A percentile compares a stretch with the other conserved stretches of the same genome.
Evolutionary conservation across 2,329 filamentous ascomycete genomes (phyloP).

Genomic region (Thermochaetoides dissita): DNA sequence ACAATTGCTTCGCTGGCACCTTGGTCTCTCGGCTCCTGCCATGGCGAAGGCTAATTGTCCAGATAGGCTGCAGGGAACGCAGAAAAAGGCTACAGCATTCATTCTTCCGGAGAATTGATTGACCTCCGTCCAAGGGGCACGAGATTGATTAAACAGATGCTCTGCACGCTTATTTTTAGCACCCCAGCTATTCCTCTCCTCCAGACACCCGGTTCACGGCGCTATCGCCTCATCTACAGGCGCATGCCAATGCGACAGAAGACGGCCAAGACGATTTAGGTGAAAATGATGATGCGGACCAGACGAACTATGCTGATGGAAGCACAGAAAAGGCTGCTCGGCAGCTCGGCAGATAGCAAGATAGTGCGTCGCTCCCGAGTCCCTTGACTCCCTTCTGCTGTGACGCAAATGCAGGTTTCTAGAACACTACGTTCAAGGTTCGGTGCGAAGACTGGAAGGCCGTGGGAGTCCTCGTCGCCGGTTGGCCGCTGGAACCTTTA

Average conservation of each 20-base stretch:
- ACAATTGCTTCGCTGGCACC: no score
- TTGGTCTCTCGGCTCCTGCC: no score
- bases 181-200: background rate
- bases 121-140: background rate
- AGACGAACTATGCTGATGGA: no score
- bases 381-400: no score
- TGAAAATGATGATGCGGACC: no score
- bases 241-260: background rate
- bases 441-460: no score
- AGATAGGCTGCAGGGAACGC: background rate
- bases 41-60: conserved; percentile 2
- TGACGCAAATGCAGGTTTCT: no score
- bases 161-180: conserved; percentile 9
- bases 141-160: conserved; percentile 6
- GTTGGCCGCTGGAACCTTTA: background rate
- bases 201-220: conserved; percentile 5
- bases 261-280: background rate
- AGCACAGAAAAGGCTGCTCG: no score
- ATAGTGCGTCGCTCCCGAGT: no score
- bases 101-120: conserved; percentile 3
- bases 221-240: conserved; percentile 1
- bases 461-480: no score
- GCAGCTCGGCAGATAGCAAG: no score
- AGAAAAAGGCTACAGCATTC: background rate
- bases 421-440: no score